Conservation (phyloP, 768 basidiomycete species). For the Tremella mesenterica region DNA sequence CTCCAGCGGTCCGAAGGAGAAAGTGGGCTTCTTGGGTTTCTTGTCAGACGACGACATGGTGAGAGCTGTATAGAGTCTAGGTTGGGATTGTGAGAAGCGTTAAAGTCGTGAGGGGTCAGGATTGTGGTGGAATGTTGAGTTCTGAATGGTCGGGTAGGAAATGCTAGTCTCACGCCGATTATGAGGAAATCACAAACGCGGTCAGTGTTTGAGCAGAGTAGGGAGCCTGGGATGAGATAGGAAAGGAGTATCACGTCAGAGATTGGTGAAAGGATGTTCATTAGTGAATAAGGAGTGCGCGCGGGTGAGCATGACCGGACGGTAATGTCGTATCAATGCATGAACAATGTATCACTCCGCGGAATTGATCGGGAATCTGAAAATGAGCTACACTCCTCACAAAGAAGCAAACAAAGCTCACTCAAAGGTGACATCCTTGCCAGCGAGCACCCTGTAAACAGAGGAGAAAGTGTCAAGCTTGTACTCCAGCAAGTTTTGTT, state of each 20-base stretch:
- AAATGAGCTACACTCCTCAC: background rate
- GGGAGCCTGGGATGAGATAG: no score
- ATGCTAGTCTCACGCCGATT: no score
- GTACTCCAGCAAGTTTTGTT: constrained; percentile 96
- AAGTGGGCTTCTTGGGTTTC: constrained; percentile 3
- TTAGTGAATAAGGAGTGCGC: no score
- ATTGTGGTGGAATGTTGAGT: no score
- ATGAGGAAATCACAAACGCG: no score
- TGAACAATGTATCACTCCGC: constrained; percentile 25
- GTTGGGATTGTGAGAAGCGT: background rate
- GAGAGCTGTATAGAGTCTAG: background rate
- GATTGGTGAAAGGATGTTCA: background rate
- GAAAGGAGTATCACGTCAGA: constrained; percentile 1
- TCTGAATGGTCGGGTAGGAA: no score
- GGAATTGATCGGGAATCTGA: constrained; percentile 35
- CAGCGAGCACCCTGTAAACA: constrained; percentile 83
- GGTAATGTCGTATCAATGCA: constrained; percentile 15
- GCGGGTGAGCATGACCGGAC: no score
- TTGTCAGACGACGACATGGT: background rate
- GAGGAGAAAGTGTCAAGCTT: constrained; percentile 99
- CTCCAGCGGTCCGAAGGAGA: constrained; percentile 39
- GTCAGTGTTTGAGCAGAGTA: no score
- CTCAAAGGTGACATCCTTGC: constrained; percentile 70
- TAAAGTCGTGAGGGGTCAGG: background rate
- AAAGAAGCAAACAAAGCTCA: constrained; percentile 11